These are phyloP conservation scores for Aspergillus candidus DNA, from an alignment of 2,329 filamentous ascomycete genomes.

Conservation along the genomic window DNA sequence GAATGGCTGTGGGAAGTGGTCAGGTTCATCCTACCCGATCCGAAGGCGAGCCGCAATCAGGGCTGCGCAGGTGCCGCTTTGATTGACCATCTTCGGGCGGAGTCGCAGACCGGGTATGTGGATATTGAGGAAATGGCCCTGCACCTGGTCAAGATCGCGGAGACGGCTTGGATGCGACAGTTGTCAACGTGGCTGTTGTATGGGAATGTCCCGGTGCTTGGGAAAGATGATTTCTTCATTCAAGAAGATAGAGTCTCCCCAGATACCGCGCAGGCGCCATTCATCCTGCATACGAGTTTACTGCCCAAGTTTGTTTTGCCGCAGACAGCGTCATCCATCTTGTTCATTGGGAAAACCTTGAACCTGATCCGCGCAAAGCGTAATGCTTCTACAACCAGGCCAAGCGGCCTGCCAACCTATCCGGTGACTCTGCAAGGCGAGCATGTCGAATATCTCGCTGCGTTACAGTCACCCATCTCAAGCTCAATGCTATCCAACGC, in stretches of 20 bases:
- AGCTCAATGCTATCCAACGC: slow-evolving; percentile 63
- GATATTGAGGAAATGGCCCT: slow-evolving; percentile 75
- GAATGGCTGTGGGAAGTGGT: slow-evolving; percentile 77
- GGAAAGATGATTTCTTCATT: slow-evolving; percentile 82
- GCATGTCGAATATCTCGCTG: slow-evolving; percentile 55
- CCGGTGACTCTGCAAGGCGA: slow-evolving; percentile 52
- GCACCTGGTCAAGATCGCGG: slow-evolving; percentile 68
- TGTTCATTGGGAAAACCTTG: slow-evolving; percentile 85
- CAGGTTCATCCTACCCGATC: slow-evolving; percentile 57
- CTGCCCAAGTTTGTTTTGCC: slow-evolving; percentile 74
- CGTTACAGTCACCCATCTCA: slow-evolving; percentile 67
- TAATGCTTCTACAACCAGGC: slow-evolving; percentile 27
- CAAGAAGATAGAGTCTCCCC: slow-evolving; percentile 42
- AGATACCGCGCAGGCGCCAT: slow-evolving; percentile 47
- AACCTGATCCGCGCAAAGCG: slow-evolving; percentile 66
- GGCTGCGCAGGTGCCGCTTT: slow-evolving; percentile 63
- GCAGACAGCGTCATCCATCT: slow-evolving; percentile 70
- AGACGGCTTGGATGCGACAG: slow-evolving; percentile 87
- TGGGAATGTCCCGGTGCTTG: slow-evolving; percentile 71
- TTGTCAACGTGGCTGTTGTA: slow-evolving; percentile 87
- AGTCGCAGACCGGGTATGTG: slow-evolving; percentile 79
- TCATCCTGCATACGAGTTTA: slow-evolving; percentile 53
- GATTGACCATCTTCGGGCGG: slow-evolving; percentile 68
- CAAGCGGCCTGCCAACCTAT: slow-evolving; percentile 41
- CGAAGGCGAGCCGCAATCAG: slow-evolving; percentile 22